A percentile compares a stretch with the other conserved stretches of the same genome.
Conservation (phyloP, 2,329 filamentous ascomycete species). For the Onygena corvina region DNA sequence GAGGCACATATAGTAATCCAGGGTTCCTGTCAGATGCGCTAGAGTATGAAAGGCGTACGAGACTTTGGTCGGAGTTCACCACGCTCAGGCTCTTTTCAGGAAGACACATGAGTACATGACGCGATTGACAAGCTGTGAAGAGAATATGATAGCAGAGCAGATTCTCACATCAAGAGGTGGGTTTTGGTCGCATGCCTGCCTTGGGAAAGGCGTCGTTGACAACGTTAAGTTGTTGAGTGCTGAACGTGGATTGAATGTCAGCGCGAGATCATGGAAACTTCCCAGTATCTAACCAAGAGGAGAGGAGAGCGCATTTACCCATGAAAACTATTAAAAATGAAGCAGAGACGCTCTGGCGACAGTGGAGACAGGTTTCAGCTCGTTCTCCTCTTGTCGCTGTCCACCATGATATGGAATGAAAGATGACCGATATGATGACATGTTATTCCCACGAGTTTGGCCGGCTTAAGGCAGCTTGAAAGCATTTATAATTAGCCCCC, state of each 20-base stretch:
- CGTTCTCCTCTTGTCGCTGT: neutral
- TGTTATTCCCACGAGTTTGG: neutral
- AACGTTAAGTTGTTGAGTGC: neutral
- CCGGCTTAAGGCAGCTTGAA: neutral
- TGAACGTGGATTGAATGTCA: neutral
- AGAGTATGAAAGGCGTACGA: slow-evolving; percentile 62
- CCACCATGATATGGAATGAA: too few relatives aligned
- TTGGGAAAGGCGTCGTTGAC: slow-evolving; percentile 1
- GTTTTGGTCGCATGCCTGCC: neutral
- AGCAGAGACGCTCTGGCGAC: neutral
- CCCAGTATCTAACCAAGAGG: neutral
- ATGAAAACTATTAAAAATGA: neutral
- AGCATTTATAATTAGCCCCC: slow-evolving; percentile 6
- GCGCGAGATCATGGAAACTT: neutral
- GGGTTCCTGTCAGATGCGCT: slow-evolving; percentile 48
- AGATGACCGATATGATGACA: slow-evolving; percentile 1
- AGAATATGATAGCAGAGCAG: too few relatives aligned
- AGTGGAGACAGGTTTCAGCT: neutral
- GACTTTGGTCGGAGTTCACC: slow-evolving; percentile 41
- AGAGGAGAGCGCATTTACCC: neutral
- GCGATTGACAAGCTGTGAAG: too few relatives aligned
- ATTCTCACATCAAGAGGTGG: neutral
- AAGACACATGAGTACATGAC: too few relatives aligned
- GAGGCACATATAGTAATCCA: slow-evolving; percentile 77
- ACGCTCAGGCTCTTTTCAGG: too few relatives aligned